A percentile compares a stretch with the other conserved stretches of the same genome.
phyloP scores from a whole-genome alignment of 225 moss, liverwort and hornwort species.

The Polytrichum formosum region DNA sequence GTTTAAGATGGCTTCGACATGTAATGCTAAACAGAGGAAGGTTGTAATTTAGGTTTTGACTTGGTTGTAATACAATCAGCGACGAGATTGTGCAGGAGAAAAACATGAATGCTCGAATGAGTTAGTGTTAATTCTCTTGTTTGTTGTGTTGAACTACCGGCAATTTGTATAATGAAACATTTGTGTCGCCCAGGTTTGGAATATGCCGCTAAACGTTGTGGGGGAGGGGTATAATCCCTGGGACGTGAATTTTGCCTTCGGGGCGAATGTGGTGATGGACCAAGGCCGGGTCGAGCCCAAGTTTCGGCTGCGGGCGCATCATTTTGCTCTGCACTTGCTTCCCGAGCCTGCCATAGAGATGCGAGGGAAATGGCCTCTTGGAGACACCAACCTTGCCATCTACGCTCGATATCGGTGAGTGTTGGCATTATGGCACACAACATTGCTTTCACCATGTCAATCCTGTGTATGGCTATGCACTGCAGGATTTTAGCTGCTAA shows the following conservation, averaged over 20 bases:
- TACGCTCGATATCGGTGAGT: slow-evolving; percentile 66
- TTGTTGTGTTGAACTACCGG: neutral
- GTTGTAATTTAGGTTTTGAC: too few relatives aligned
- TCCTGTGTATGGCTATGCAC: too few relatives aligned
- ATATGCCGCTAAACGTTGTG: slow-evolving; percentile 33
- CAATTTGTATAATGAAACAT: neutral
- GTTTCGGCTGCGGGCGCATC: slow-evolving; percentile 60
- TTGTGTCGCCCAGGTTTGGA: slow-evolving; percentile 43
- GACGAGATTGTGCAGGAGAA: too few relatives aligned
- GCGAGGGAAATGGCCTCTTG: slow-evolving; percentile 76
- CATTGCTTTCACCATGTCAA: too few relatives aligned
- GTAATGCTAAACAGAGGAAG: too few relatives aligned
- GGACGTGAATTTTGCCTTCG: slow-evolving; percentile 72
- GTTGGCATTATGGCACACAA: neutral
- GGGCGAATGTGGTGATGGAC: slow-evolving; percentile 65
- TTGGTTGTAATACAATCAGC: too few relatives aligned
- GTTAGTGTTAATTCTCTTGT: too few relatives aligned
- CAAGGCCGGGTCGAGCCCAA: slow-evolving; percentile 60
- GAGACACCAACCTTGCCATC: slow-evolving; percentile 52
- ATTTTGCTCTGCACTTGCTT: slow-evolving; percentile 67
- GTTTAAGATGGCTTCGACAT: too few relatives aligned
- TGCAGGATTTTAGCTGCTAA: too few relatives aligned
- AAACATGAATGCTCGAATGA: too few relatives aligned
- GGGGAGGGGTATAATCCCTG: slow-evolving; percentile 41
- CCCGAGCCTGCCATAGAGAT: slow-evolving; percentile 71